Percentiles rank a stretch among this genome's conserved stretches.
These are phyloP conservation scores for Grifola frondosa DNA, from an alignment of 1,284 basidiomycete species.

Conservation along the genomic window DNA sequence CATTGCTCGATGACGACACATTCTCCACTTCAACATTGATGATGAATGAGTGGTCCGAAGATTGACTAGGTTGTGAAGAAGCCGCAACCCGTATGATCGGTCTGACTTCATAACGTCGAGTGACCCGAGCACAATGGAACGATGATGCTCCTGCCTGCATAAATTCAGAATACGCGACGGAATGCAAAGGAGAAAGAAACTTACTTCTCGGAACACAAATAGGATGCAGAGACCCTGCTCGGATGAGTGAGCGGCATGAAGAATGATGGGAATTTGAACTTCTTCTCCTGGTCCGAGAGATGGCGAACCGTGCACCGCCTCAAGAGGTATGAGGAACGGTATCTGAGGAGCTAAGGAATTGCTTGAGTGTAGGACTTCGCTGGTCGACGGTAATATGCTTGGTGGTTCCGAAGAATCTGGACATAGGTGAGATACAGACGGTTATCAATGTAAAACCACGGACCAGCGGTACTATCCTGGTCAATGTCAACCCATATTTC, in stretches of 20 bases:
- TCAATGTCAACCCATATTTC: constrained; percentile 52
- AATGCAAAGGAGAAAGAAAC: constrained; percentile 16
- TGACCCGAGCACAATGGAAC: constrained; percentile 58
- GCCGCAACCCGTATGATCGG: constrained; percentile 53
- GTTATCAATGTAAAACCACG: background rate
- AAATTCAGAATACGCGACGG: constrained; percentile 5
- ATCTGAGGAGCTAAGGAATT: constrained; percentile 54
- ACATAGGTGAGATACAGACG: background rate
- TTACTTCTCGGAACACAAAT: constrained; percentile 71
- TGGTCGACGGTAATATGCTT: constrained; percentile 4
- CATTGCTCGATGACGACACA: constrained; percentile 36
- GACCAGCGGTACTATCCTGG: constrained; percentile 13
- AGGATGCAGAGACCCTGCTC: constrained; percentile 57
- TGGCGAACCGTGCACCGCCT: constrained; percentile 33
- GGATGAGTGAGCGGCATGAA: constrained; percentile 51
- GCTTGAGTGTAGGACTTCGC: constrained; percentile 44
- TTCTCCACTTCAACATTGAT: constrained; percentile 63
- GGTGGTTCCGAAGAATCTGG: constrained; percentile 14
- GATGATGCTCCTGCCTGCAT: constrained; percentile 43
- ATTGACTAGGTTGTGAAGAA: constrained; percentile 47
- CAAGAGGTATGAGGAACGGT: constrained; percentile 48
- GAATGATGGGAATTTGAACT: constrained; percentile 46
- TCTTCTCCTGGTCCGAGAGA: constrained; percentile 47
- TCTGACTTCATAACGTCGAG: constrained; percentile 57
- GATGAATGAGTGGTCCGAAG: constrained; percentile 49